Base-by-base conservation (phyloP, 1,284 basidiomycete species). In the Ganoderma meredithae region DNA sequence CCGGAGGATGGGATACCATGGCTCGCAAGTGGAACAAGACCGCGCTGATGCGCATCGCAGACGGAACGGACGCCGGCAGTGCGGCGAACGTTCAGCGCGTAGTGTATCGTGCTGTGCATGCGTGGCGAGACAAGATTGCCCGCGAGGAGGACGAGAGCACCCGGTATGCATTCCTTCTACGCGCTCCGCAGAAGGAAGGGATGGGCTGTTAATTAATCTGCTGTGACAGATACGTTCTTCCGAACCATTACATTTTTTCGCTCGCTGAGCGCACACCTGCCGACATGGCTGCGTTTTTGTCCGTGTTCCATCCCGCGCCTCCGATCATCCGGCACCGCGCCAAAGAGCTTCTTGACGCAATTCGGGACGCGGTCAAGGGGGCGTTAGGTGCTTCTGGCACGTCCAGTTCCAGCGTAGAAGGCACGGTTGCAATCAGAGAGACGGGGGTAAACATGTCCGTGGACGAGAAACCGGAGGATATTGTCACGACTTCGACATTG, bases 71-170 rank as follows among this genome's bases (percentile, higher is more conserved):
- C 60, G 49, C 15, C 22, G 64, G 62, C 33, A 49, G 62, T 55
- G 71, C 69, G 49, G 69, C 64, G 53, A 67, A 75, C 44, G 79
- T 87, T 72, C 86, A 88, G 69, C 80, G 82, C 40, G 73, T 62
- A 19, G 88, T 96, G n/a, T 95, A 94, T 78, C 87, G 84, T 67
- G 83, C 84, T 0, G 82, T 98, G 22, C 95, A 98, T 80, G 83
- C 81, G 39, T 99, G 97, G 97, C 85, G 97, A 71, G 97, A 99
- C 77, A 76, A 78, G 3, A 81, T 92, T 1, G 95, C 96, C 0
- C 84, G 96, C 62, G 88, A 91, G 68, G 92, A 96, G 72, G 97
- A 99, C 78, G 97, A 99, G 79, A 94, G 93, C 76, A 88, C 88
- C 5, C 83, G 91, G 90, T 96, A 78, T 69, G 88, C 82, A 39